phyloP scores from a whole-genome alignment of 352 stramenopile species.

The Blastocystis sp. region DNA sequence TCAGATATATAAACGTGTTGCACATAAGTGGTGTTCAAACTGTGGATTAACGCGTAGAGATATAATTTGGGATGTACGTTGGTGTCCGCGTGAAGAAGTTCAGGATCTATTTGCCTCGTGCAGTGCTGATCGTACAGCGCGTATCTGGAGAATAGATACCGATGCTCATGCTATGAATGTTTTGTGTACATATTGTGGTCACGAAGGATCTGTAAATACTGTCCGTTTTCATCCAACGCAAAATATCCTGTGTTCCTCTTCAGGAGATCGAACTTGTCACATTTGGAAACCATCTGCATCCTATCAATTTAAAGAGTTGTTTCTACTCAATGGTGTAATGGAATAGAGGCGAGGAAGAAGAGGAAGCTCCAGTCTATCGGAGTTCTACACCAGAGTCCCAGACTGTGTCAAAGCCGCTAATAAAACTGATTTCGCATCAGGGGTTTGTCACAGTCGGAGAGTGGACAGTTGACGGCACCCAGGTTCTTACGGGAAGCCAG shows the following conservation, averaged over 20 bases:
- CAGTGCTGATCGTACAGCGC: conserved; percentile 7
- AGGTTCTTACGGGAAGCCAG: conserved; percentile 18
- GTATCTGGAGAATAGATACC: background rate
- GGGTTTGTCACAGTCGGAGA: background rate
- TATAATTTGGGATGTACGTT: conserved; percentile 36
- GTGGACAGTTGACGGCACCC: background rate
- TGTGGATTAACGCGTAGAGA: background rate
- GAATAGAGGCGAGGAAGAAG: background rate
- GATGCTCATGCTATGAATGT: background rate
- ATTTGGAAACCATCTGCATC: conserved; percentile 21
- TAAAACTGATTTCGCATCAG: conserved; percentile 38
- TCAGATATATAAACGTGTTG: background rate
- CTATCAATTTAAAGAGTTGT: background rate
- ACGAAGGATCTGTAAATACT: conserved; percentile 26
- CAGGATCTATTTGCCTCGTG: background rate
- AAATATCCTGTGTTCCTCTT: conserved; percentile 1
- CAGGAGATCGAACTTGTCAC: conserved; percentile 35
- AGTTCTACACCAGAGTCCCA: background rate
- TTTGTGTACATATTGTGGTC: background rate
- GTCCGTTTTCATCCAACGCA: conserved; percentile 11
- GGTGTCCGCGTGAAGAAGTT: background rate
- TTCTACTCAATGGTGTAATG: background rate
- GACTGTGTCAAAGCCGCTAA: background rate
- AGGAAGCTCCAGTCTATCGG: background rate
- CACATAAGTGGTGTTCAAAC: background rate